phyloP scores from a whole-genome alignment of 805 yeast genomes.

The Ogataea neopini region DNA sequence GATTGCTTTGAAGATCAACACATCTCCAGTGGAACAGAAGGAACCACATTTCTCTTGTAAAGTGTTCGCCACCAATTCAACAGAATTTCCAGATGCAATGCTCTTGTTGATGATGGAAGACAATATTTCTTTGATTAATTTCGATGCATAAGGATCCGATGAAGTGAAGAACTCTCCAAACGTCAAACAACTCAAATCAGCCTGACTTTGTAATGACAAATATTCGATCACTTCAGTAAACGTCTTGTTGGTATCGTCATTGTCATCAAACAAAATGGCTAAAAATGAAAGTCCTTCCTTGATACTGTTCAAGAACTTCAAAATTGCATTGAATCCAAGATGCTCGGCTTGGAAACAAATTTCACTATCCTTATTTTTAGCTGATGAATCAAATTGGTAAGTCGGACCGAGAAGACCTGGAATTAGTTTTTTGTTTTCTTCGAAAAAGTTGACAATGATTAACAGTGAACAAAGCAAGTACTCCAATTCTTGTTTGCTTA shows the following conservation, averaged over 20 bases:
- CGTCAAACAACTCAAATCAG: constrained; percentile 61
- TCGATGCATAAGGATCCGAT: constrained; percentile 51
- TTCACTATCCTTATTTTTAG: constrained; percentile 49
- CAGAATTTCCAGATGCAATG: constrained; percentile 88
- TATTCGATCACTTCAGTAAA: constrained; percentile 70
- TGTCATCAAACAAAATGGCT: constrained; percentile 77
- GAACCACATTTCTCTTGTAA: constrained; percentile 92
- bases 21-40: constrained; percentile 92
- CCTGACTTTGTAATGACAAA: constrained; percentile 66
- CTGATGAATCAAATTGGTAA: constrained; percentile 49
- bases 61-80: constrained; percentile 83
- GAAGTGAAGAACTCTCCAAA: constrained; percentile 82
- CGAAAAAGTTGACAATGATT: constrained; percentile 68
- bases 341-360: constrained; percentile 87
- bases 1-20: constrained; percentile 88
- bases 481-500: constrained; percentile 56
- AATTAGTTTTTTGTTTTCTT: constrained; percentile 59
- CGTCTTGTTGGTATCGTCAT: constrained; percentile 38
- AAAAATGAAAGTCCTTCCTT: constrained; percentile 91
- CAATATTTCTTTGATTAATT: constrained; percentile 79
- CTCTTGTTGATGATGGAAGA: constrained; percentile 87
- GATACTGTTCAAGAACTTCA: constrained; percentile 71
- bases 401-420: constrained; percentile 63
- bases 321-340: constrained; percentile 76
- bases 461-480: constrained; percentile 70